Evolutionary conservation across 345 rosid genomes (phyloP), one percentile per base, ranked within the genome.

Genomic region (Lagerstroemia speciosa): DNA sequence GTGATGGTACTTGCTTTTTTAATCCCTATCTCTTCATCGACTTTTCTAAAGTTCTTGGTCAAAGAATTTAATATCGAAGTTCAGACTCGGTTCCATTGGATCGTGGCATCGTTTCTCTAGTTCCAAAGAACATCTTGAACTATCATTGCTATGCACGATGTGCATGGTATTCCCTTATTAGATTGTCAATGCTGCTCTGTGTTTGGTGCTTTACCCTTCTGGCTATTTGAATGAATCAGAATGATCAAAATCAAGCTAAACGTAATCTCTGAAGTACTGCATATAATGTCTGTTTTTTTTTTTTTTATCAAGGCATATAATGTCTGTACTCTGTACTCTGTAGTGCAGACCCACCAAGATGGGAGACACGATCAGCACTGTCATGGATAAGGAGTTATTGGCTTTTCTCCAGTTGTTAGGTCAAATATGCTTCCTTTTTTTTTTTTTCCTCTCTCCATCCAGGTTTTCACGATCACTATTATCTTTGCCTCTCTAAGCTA

Each of bases 401-500:
- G 67, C 0, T 60, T 36, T 60, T 19, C 22, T 62, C n/a, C 43
- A 63, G 66, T 16, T 33, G 38, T 32, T 5, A 16, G 5, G 66
- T 63, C 66, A 63, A 63, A 63, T n/a, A n/a, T 2, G 8, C 66
- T 6, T 62, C 12, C 12, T 26, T 0, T 31, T 31, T 6, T 62
- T 4, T 15, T 26, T 0, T 31, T 31, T 31, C 7, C 2, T 62
- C 65, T 62, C n/a, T 5, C 29, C 14, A 26, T 26, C 61, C 61
- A 55, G 8, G 9, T 55, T 22, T 26, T 24, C 24, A 55, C 26
- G 61, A 24, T 3, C 60, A 55, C 14, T 26, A 55, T 9, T 36
- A 5, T 5, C 12, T 1, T 29, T 69, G 57, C 16, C 72, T 69
- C 66, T 69, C 17, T 40, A 69, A 58, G 65, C 55, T 46, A 38